A percentile compares a stretch with the other conserved stretches of the same genome.
These are phyloP conservation scores for Sporothrix pseudoabietina DNA, from an alignment of 2,329 filamentous ascomycete genomes.

Conservation along the genomic window DNA sequence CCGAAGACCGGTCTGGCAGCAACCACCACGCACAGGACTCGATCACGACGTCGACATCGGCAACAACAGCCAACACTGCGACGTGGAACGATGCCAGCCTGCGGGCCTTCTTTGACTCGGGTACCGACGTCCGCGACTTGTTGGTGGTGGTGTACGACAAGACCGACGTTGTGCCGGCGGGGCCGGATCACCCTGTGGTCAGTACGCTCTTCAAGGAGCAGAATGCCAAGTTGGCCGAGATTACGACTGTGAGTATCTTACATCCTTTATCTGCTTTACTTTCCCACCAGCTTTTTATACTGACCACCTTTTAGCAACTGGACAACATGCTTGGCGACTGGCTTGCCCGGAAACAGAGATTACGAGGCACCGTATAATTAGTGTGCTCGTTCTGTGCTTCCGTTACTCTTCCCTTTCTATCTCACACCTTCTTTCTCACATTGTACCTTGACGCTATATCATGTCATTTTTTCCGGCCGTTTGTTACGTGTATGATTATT, in stretches of 20 bases:
- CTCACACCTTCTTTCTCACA: neutral
- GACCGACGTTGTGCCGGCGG: constrained; percentile 74
- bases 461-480: constrained; percentile 19
- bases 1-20: constrained; percentile 47
- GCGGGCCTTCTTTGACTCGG: constrained; percentile 86
- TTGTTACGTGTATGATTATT: constrained; percentile 31
- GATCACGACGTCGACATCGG: constrained; percentile 57
- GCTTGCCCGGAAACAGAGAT: constrained; percentile 66
- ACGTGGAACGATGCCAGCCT: constrained; percentile 87
- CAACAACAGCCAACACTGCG: constrained; percentile 48
- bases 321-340: constrained; percentile 85
- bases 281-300: constrained; percentile 29
- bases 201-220: constrained; percentile 82
- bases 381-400: neutral
- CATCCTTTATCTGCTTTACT: neutral
- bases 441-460: constrained; percentile 2
- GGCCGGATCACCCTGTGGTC: constrained; percentile 82
- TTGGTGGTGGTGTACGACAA: constrained; percentile 92
- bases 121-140: constrained; percentile 84
- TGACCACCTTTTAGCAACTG: constrained; percentile 57
- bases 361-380: constrained; percentile 23
- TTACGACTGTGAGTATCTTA: constrained; percentile 62
- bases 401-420: neutral
- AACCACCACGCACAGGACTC: constrained; percentile 51
- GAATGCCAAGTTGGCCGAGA: constrained; percentile 80